phyloP scores from a whole-genome alignment of 352 stramenopile genomes.

The Poterioochromonas sp. region DNA sequence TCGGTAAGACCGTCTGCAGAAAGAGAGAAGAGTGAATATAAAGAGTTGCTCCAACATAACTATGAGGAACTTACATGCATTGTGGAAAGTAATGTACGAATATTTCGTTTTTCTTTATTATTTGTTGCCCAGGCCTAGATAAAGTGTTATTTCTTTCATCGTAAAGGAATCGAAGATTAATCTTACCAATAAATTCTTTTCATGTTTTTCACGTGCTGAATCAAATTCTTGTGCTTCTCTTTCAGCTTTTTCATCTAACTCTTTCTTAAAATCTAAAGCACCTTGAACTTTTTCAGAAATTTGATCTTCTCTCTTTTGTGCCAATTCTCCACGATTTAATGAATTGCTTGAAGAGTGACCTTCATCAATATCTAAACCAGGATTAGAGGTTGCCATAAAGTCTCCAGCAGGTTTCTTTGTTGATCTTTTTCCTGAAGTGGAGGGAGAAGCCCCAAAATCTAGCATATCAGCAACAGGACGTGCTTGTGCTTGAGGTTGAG shows the following conservation, averaged over 20 bases:
- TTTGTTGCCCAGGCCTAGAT: neutral
- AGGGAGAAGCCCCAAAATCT: neutral
- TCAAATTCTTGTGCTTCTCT: constrained; percentile 12
- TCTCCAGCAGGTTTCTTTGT: neutral
- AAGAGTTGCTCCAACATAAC: neutral
- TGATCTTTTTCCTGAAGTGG: neutral
- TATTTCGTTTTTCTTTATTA: constrained; percentile 21
- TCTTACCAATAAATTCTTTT: neutral
- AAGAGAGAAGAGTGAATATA: neutral
- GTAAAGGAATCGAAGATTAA: neutral
- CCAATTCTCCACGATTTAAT: constrained; percentile 23
- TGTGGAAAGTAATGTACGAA: constrained; percentile 3
- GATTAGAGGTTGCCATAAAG: neutral
- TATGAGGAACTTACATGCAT: constrained; percentile 26
- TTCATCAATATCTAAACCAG: neutral
- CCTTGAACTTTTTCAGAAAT: constrained; percentile 3
- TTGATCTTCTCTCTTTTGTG: neutral
- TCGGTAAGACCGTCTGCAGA: constrained; percentile 12
- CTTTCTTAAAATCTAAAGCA: constrained; percentile 17
- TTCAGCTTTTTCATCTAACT: neutral
- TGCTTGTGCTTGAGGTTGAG: neutral
- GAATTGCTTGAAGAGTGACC: neutral
- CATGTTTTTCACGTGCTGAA: constrained; percentile 2
- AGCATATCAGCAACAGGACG: neutral
- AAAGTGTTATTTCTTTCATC: neutral